A percentile compares a stretch with the other conserved stretches of the same genome.
Conservation (phyloP, 164 flowering plant genomes). For the Dillenia turbinata region DNA sequence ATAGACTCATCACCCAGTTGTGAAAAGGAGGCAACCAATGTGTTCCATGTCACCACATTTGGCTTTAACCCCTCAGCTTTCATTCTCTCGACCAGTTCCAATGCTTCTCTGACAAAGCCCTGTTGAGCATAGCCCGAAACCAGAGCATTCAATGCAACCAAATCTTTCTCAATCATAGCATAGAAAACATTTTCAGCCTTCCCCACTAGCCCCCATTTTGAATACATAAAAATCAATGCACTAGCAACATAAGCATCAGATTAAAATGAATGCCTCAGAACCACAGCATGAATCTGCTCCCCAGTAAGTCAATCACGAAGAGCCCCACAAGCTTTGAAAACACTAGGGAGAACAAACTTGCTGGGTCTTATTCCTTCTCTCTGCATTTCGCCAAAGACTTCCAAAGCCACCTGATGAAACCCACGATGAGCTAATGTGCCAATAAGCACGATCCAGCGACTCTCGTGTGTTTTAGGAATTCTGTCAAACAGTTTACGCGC, state of each 20-base stretch:
- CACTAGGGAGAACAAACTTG: slow-evolving; percentile 56
- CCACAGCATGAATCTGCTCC: slow-evolving; percentile 38
- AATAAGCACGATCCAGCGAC: slow-evolving; percentile 56
- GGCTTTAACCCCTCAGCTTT: slow-evolving; percentile 37
- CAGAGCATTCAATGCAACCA: slow-evolving; percentile 68
- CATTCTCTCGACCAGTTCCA: slow-evolving; percentile 53
- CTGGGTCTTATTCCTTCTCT: slow-evolving; percentile 33
- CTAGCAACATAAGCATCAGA: slow-evolving; percentile 48
- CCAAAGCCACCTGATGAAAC: slow-evolving; percentile 46
- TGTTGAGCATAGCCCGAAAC: slow-evolving; percentile 63
- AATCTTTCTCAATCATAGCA: slow-evolving; percentile 51
- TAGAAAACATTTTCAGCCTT: slow-evolving; percentile 53
- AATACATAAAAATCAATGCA: slow-evolving; percentile 76
- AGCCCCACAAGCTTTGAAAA: slow-evolving; percentile 70
- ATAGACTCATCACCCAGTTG: slow-evolving; percentile 30
- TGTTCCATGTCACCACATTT: slow-evolving; percentile 79
- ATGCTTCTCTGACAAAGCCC: slow-evolving; percentile 39
- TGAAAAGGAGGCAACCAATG: slow-evolving; percentile 66
- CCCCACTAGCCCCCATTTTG: slow-evolving; percentile 52
- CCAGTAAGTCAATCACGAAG: slow-evolving; percentile 41
- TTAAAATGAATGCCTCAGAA: slow-evolving; percentile 29
- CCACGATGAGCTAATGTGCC: slow-evolving; percentile 57
- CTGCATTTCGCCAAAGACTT: slow-evolving; percentile 52
- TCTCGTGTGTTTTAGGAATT: slow-evolving; percentile 43
- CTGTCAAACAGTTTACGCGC: slow-evolving; percentile 65